Base-by-base conservation (phyloP, 1,284 basidiomycete genomes). In the Papiliotrema laurentii region DNA sequence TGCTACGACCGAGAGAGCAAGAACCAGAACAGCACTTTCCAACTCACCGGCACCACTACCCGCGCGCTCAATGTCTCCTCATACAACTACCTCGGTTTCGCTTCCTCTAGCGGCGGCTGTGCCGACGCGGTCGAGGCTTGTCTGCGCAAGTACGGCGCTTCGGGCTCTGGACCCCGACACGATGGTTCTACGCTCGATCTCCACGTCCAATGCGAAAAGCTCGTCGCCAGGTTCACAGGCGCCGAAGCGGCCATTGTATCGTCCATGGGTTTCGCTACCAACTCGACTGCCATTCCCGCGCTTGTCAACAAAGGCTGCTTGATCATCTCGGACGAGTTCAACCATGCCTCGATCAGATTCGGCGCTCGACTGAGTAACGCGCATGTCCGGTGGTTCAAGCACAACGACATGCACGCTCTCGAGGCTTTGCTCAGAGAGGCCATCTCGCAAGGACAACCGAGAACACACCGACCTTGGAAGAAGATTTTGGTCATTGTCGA, bases 31-130 rank as follows among this genome's bases (percentile, higher is more conserved):
- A 78, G 81, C 64, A 86, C 85, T 6, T 87, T 91, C 64, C 73
- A 83, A 36, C 78, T 86, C 58, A 87, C 88, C 1, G 94, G 92
- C 54, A 81, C 78, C 0, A 82, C 81, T 35, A 93, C 90, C 1
- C 88, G 92, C 49, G 87, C 85, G 0, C 84, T 99, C 63, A 99
- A 99, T 74, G 86, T 97, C 60, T 94, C 91, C 9, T 97, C 92
- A 5, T 98, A 99, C 80, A 99, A 99, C 77, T 99, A 99, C 70
- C 89, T 99, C 61, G 94, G 96, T 5, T 99, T 98, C 66, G 94
- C 94, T 1, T 91, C 97, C 71, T 89, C 87, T 24, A 82, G 83
- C 14, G 94, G 96, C 25, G 88, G 87, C 10, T 97, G 92, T 65
- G 88, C 94, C 2, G 93, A 97, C 65, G 88, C 87, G 0, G 92